A percentile compares a stretch with the other conserved stretches of the same genome.
Conservation (phyloP, 371 early-diverging fungal species). For the Mortierella sp. region DNA sequence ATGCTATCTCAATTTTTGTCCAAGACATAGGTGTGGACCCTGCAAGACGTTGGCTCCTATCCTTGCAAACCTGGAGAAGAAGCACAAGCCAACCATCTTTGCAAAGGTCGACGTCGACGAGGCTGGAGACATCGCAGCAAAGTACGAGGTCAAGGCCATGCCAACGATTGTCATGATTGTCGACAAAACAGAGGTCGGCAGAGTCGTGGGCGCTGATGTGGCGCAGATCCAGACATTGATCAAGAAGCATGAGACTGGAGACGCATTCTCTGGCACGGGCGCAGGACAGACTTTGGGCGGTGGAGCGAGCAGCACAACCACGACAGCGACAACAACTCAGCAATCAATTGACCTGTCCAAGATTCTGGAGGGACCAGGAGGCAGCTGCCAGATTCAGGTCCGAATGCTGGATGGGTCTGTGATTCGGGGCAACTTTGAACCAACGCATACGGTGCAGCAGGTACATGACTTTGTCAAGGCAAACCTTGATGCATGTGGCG, state of each 20-base stretch:
- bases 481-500: slow-evolving; percentile 27
- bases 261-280: slow-evolving; percentile 20
- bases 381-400: slow-evolving; percentile 34
- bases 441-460: slow-evolving; percentile 13
- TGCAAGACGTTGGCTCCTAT: slow-evolving; percentile 55
- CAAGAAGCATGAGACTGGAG: slow-evolving; percentile 28
- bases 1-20: background rate
- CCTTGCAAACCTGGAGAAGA: slow-evolving; percentile 33
- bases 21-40: slow-evolving; percentile 51
- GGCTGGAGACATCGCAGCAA: slow-evolving; percentile 22
- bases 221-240: slow-evolving; percentile 23
- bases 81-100: slow-evolving; percentile 34
- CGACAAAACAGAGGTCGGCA: slow-evolving; percentile 24
- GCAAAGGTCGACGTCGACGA: slow-evolving; percentile 54
- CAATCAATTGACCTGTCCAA: background rate
- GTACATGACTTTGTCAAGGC: slow-evolving; percentile 34
- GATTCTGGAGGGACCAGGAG: slow-evolving; percentile 23
- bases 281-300: slow-evolving; percentile 28
- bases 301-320: background rate
- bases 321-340: background rate
- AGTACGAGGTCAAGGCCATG: slow-evolving; percentile 35
- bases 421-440: slow-evolving; percentile 28
- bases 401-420: slow-evolving; percentile 30
- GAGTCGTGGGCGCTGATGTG: slow-evolving; percentile 30
- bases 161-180: slow-evolving; percentile 44